phyloP scores from a whole-genome alignment of 2,329 filamentous ascomycete species.

The Boeremia exigua region DNA sequence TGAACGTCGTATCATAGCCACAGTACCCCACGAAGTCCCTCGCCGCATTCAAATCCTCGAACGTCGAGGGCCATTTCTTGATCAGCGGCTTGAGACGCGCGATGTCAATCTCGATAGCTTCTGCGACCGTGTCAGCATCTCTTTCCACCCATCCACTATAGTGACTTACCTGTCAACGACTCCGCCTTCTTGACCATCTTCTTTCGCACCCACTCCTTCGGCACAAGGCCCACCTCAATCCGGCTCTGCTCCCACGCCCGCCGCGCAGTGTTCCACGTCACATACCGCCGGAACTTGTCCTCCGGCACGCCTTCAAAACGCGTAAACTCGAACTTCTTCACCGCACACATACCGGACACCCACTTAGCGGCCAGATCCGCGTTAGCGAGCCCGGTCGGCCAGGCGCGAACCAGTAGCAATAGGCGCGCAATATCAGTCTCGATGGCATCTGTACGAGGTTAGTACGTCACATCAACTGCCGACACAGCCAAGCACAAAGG shows the following conservation, averaged over 20 bases:
- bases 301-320: not conserved
- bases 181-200: not conserved
- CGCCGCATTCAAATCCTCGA: conserved; percentile 12
- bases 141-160: not conserved
- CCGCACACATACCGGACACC: not conserved
- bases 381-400: not conserved
- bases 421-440: conserved; percentile 1
- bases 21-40: conserved; percentile 5
- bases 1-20: not conserved
- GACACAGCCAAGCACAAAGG: too few species aligned
- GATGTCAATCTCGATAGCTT: conserved; percentile 3
- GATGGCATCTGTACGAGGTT: not conserved
- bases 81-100: not conserved
- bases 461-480: not conserved
- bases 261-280: conserved; percentile 1
- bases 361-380: conserved; percentile 1
- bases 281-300: conserved; percentile 6
- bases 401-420: not conserved
- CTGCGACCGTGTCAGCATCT: not conserved
- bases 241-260: not conserved
- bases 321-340: not conserved
- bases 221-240: not conserved
- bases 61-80: not conserved
- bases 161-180: not conserved
- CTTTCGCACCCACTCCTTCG: not conserved